Evolutionary conservation across 306 rosid species (phyloP).

Genomic region (Cyclanthera cordifolia): DNA sequence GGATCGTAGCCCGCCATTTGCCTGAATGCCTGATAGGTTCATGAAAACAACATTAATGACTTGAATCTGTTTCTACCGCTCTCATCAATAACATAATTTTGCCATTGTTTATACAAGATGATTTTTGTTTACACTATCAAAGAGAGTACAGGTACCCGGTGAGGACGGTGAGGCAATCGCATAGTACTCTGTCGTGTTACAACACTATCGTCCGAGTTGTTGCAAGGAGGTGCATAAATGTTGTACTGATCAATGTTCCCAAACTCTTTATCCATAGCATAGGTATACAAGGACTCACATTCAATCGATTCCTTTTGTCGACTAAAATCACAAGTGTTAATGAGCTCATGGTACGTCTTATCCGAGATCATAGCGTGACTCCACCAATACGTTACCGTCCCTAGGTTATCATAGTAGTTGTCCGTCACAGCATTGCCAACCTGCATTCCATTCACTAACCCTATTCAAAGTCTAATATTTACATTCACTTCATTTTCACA

Average conservation of each 20-base stretch:
- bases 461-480: background rate
- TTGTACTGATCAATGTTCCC: conserved; percentile 95
- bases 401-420: conserved; percentile 78
- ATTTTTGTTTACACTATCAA: background rate
- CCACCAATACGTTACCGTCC: conserved; percentile 98
- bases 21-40: conserved; percentile 30
- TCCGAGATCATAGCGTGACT: conserved; percentile 99
- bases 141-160: conserved; percentile 20
- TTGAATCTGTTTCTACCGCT: background rate
- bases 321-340: conserved; percentile 66
- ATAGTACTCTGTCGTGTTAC: conserved; percentile 33
- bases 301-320: conserved; percentile 67
- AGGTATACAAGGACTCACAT: conserved; percentile 66
- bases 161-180: conserved; percentile 71
- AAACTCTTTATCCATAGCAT: conserved; percentile 90
- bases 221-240: conserved; percentile 88
- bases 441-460: conserved; percentile 26
- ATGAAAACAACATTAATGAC: background rate
- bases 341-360: conserved; percentile 60
- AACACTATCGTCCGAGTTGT: conserved; percentile 56
- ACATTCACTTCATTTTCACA: background rate
- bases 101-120: background rate
- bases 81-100: background rate
- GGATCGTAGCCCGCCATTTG: conserved; percentile 75
- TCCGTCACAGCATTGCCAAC: conserved; percentile 97